Base-by-base conservation (phyloP, 2,329 filamentous ascomycete genomes). In the Ophiostoma piceae region DNA sequence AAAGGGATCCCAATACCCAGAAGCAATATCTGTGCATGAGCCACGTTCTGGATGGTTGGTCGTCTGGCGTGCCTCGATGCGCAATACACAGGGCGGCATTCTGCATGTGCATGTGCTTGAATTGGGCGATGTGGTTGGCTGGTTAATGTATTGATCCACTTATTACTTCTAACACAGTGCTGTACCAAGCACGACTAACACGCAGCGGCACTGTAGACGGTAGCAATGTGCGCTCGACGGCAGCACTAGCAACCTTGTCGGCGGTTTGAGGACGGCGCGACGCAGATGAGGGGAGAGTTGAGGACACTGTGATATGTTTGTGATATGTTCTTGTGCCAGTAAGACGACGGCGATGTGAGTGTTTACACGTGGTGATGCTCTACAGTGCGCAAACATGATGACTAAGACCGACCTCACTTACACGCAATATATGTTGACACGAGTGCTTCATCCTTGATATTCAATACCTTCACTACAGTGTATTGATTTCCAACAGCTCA, bases 1-100 rank as follows among this genome's bases (percentile, higher is more conserved):
- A 62, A 26, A 32, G 26, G 8, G 51, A n/a, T 19, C 12, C 51
- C 51, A 8, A 57, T 11, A 29, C 6, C 6, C 9, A 12, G 7
- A 39, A 16, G 22, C 35, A n/a, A 57, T 14, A n/a, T 3, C 19
- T 47, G 43, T 47, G 43, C 43, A 19, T 47, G 43, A 47, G 43
- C 32, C 65, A 66, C 65, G 65, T 66, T 66, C 35, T 66, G 37
- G 37, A 66, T 66, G 64, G 64, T 66, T 66, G 65, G 64, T 26
- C 35, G 35, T 41, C 26, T 66, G 37, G n/a, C 39, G 65, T 47
- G 39, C 37, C 32, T 41, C 19, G 64, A 41, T 39, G 37, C n/a
- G 64, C 22, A 66, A 41, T 8, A 29, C 37, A 65, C 29, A 29
- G n/a, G 22, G 22, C 51, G 22, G 51, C n/a, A 57, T 57, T 57